phyloP scores from a whole-genome alignment of 2,329 filamentous ascomycete genomes.

The Pseudogymnoascus sp. region DNA sequence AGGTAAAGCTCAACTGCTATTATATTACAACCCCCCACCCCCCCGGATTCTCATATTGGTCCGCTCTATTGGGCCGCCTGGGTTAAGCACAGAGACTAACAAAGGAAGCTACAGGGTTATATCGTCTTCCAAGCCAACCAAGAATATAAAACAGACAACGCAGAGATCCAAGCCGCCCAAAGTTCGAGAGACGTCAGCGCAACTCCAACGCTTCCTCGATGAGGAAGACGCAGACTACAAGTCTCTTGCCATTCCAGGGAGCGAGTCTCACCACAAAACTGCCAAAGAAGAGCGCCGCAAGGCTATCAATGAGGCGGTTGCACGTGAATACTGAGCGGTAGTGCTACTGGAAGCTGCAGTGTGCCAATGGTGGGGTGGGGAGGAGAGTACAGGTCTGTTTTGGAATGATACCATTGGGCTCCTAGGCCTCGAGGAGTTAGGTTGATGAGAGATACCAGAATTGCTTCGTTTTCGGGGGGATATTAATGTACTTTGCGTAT shows the following conservation, averaged over 20 bases:
- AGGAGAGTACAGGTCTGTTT: neutral
- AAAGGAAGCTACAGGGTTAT: neutral
- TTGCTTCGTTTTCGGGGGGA: neutral
- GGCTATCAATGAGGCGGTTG: neutral
- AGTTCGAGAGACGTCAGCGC: neutral
- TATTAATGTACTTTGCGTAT: neutral
- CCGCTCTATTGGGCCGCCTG: neutral
- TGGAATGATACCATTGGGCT: neutral
- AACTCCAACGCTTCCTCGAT: neutral
- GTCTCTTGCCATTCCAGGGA: neutral
- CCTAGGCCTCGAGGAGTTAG: neutral
- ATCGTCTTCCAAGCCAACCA: neutral
- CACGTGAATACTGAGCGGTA: neutral
- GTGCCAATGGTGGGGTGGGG: neutral
- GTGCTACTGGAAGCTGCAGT: neutral
- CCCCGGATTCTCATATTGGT: neutral
- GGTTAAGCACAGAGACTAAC: neutral
- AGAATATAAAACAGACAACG: neutral
- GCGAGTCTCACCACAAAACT: neutral
- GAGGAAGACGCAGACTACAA: neutral
- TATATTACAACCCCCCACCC: neutral
- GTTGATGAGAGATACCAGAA: neutral
- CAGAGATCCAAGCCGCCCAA: neutral
- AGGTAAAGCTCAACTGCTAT: neutral
- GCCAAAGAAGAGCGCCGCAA: neutral